phyloP scores from a whole-genome alignment of 140 eudicot species.

The Stevia rebaudiana region DNA sequence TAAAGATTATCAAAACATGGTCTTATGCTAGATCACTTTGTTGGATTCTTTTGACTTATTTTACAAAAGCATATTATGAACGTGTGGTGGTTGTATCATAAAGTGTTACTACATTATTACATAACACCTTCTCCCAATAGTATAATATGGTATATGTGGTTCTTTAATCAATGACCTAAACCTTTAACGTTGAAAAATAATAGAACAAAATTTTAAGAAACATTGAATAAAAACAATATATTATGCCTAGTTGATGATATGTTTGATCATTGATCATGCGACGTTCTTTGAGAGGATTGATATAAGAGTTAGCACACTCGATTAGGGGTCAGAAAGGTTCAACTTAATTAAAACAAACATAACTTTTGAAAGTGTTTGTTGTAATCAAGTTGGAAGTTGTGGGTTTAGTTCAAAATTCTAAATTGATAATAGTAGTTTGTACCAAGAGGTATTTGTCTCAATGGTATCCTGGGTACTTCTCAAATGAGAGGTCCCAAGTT shows the following conservation, averaged over 20 bases:
- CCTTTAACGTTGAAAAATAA: neutral
- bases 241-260: slow-evolving; percentile 9
- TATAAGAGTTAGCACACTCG: too few species aligned
- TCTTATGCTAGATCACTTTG: slow-evolving; percentile 3
- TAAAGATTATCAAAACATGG: slow-evolving; percentile 9
- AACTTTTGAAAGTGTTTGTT: neutral
- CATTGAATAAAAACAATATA: neutral
- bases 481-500: too few species aligned
- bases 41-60: slow-evolving; percentile 26
- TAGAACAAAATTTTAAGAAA: neutral
- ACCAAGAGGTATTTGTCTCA: too few species aligned
- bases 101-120: slow-evolving; percentile 28
- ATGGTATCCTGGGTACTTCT: too few species aligned
- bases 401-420: neutral
- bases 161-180: slow-evolving; percentile 27
- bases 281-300: slow-evolving; percentile 9
- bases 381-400: neutral
- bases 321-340: neutral
- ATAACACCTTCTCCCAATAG: slow-evolving; percentile 24
- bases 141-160: slow-evolving; percentile 15
- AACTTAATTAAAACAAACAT: neutral
- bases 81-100: slow-evolving; percentile 15
- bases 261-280: neutral
- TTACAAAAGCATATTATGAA: slow-evolving; percentile 13
- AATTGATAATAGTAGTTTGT: neutral